phyloP scores from a whole-genome alignment of 257 asterid species.

The Fraxinus excelsior region DNA sequence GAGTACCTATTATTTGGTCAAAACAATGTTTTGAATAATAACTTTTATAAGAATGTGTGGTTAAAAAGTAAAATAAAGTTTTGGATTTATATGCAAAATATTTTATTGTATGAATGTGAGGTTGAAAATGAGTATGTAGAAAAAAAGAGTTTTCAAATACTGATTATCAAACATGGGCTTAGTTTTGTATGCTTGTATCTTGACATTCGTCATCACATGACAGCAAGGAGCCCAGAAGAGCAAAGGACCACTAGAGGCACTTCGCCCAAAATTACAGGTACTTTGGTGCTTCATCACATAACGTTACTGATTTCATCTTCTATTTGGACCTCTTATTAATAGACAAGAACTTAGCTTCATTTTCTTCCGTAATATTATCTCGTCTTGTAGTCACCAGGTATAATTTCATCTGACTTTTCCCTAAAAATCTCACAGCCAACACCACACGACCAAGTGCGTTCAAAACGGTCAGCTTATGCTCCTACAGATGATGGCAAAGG shows the following conservation, averaged over 20 bases:
- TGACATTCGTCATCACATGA: background rate
- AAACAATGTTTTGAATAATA: no score
- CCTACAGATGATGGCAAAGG: conserved; percentile 53
- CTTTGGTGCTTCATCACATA: background rate
- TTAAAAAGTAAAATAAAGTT: no score
- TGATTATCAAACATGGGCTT: no score
- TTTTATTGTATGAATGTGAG: no score
- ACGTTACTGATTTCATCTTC: background rate
- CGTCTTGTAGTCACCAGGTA: background rate
- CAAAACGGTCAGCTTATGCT: conserved; percentile 61
- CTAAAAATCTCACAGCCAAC: conserved; percentile 50
- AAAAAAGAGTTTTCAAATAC: no score
- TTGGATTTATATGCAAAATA: no score
- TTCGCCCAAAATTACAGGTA: conserved; percentile 85
- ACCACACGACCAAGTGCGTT: conserved; percentile 66
- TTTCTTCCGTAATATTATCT: background rate
- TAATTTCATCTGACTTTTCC: background rate
- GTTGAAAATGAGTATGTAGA: no score
- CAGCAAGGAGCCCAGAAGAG: conserved; percentile 65
- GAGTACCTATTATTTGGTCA: no score
- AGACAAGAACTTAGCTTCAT: background rate
- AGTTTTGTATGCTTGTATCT: background rate
- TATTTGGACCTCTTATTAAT: background rate
- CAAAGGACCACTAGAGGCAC: conserved; percentile 76
- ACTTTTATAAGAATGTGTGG: no score